Evolutionary conservation across 352 stramenopile species (phyloP).

Genomic region (Pilasporangium apinafurcum): DNA sequence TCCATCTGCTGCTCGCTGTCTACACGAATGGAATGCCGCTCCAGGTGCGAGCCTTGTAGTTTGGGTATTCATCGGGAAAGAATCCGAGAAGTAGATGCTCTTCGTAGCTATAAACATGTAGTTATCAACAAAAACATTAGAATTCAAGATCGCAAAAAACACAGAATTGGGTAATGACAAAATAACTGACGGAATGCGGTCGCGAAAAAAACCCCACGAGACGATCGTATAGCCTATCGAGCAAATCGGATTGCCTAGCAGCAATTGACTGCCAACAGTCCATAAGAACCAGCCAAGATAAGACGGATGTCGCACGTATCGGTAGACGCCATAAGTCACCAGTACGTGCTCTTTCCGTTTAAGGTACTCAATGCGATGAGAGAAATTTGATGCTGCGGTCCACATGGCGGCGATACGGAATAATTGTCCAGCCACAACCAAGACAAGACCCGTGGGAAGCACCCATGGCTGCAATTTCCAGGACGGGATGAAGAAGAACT

Average conservation of each 20-base stretch:
- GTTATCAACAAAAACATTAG: constrained; percentile 7
- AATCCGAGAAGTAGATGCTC: constrained; percentile 87
- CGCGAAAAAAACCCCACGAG: constrained; percentile 93
- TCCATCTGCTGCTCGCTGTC: neutral
- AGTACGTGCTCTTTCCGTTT: constrained; percentile 92
- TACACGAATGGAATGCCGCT: constrained; percentile 92
- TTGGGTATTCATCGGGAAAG: constrained; percentile 91
- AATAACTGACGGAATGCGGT: constrained; percentile 86
- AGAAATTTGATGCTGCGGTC: constrained; percentile 93
- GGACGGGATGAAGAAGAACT: constrained; percentile 70
- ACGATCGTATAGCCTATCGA: constrained; percentile 81
- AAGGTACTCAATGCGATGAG: constrained; percentile 92
- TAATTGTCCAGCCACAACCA: constrained; percentile 83
- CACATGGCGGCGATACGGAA: constrained; percentile 90
- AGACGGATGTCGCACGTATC: constrained; percentile 90
- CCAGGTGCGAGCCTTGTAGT: constrained; percentile 83
- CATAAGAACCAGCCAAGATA: constrained; percentile 97
- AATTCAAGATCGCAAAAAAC: neutral
- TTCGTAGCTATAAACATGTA: constrained; percentile 65
- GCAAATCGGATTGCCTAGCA: constrained; percentile 91
- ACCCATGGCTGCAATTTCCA: constrained; percentile 66
- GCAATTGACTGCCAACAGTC: constrained; percentile 92
- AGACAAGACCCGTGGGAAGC: constrained; percentile 45
- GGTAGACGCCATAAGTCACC: constrained; percentile 92
- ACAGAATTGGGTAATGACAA: neutral